Evolutionary conservation across 2,329 filamentous ascomycete genomes (phyloP).

Genomic region (Aschersonia sp.): DNA sequence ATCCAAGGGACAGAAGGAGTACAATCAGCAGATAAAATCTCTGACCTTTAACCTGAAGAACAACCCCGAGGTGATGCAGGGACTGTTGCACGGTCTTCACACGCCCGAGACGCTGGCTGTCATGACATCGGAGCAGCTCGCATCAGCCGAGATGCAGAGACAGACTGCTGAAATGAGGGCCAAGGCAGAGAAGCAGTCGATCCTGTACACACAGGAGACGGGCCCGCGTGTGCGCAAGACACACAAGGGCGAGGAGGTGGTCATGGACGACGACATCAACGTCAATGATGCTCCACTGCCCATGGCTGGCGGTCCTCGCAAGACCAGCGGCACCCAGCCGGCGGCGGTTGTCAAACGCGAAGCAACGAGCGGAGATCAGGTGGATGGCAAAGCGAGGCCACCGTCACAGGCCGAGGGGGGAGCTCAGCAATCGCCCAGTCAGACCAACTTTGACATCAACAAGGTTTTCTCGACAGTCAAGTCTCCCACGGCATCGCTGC

Average conservation of each 20-base stretch:
- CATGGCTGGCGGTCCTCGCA: constrained; percentile 6
- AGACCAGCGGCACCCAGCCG: constrained; percentile 5
- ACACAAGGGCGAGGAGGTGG: constrained; percentile 86
- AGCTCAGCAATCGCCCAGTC: constrained; percentile 34
- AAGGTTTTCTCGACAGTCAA: constrained; percentile 74
- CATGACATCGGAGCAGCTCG: constrained; percentile 85
- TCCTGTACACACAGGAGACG: constrained; percentile 57
- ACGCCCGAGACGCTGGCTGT: constrained; percentile 64
- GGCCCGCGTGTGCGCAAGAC: constrained; percentile 72
- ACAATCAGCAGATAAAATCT: constrained; percentile 52
- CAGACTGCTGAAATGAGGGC: constrained; percentile 66
- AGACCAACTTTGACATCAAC: constrained; percentile 63
- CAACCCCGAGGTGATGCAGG: constrained; percentile 64
- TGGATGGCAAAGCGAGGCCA: constrained; percentile 18
- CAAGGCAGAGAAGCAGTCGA: constrained; percentile 68
- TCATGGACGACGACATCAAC: constrained; percentile 62
- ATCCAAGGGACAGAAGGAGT: constrained; percentile 30
- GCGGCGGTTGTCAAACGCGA: constrained; percentile 20
- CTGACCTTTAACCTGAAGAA: constrained; percentile 80
- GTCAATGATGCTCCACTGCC: constrained; percentile 1
- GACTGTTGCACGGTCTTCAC: constrained; percentile 58
- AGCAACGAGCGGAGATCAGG: constrained; percentile 13
- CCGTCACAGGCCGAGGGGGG: constrained; percentile 27
- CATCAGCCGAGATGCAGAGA: constrained; percentile 74
- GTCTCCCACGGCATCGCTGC: constrained; percentile 45